A percentile compares a stretch with the other conserved stretches of the same genome.
Conservation (phyloP, 108 stramenopile species). For the Pseudonitzschia multiseries region DNA sequence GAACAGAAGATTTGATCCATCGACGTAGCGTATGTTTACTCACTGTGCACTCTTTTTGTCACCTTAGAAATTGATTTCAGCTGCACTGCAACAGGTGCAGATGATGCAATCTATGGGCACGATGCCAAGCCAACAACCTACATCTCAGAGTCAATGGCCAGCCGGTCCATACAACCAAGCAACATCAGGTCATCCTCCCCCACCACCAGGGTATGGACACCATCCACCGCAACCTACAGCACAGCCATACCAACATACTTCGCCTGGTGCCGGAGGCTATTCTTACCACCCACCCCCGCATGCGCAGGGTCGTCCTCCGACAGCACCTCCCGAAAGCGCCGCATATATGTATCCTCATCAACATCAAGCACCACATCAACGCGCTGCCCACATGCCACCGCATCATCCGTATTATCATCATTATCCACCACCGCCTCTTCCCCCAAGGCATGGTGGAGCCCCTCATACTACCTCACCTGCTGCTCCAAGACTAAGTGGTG, state of each 20-base stretch:
- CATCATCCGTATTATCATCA: conserved; percentile 53
- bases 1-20: neutral
- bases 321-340: conserved; percentile 18
- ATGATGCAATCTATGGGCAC: conserved; percentile 63
- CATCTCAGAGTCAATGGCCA: conserved; percentile 35
- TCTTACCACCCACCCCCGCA: conserved; percentile 41
- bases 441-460: conserved; percentile 29
- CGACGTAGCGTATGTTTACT: neutral
- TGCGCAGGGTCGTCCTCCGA: conserved; percentile 30
- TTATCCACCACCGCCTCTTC: conserved; percentile 41
- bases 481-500: conserved; percentile 21
- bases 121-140: conserved; percentile 47
- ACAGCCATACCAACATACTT: conserved; percentile 35
- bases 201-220: conserved; percentile 28
- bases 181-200: conserved; percentile 33
- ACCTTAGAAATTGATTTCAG: conserved; percentile 67
- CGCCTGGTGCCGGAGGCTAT: conserved; percentile 26
- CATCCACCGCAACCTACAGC: conserved; percentile 24
- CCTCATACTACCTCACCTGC: conserved; percentile 25
- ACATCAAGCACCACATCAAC: conserved; percentile 21
- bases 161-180: conserved; percentile 51
- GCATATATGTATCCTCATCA: conserved; percentile 44
- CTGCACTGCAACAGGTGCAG: conserved; percentile 72
- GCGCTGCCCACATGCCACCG: conserved; percentile 50
- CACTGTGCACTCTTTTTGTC: neutral